Evolutionary conservation across 2,329 filamentous ascomycete species (phyloP).

Genomic region (Teratosphaeria zuluensis): DNA sequence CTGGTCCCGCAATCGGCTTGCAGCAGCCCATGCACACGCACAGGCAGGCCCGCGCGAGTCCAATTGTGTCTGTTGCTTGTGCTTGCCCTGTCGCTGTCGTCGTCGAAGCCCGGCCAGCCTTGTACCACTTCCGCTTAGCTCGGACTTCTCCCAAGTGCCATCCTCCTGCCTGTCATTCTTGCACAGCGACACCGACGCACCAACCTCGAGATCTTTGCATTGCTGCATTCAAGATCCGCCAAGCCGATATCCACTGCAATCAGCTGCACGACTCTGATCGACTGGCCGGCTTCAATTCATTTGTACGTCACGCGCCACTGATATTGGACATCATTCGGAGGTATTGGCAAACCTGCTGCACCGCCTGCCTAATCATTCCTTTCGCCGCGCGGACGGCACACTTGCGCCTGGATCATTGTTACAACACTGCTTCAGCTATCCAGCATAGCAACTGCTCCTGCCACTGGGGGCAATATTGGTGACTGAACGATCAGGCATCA

Average conservation of each 20-base stretch:
- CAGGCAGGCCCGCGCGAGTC: not conserved
- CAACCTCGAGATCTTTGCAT: not conserved
- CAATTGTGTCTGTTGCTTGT: not conserved
- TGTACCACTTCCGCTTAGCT: not conserved
- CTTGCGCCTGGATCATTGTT: not conserved
- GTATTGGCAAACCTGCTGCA: not conserved
- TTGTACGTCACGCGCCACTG: not conserved
- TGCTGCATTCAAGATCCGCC: not conserved
- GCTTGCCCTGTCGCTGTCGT: not conserved
- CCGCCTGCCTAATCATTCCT: not conserved
- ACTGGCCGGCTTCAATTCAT: not conserved
- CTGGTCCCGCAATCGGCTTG: not conserved
- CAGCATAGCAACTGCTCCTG: not conserved
- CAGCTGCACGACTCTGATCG: not conserved
- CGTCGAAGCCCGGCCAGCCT: not conserved
- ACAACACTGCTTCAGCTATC: not conserved
- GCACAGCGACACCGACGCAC: not conserved
- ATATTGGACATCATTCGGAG: not conserved
- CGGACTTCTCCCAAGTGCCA: not conserved
- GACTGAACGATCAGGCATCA: not conserved
- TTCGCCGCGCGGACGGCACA: not conserved
- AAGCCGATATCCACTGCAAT: constrained; percentile 3
- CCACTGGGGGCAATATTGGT: not conserved
- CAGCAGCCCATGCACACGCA: not conserved
- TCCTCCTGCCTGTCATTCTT: not conserved